Evolutionary conservation across 257 asterid species (phyloP).

Genomic region (Jasminum sambac): DNA sequence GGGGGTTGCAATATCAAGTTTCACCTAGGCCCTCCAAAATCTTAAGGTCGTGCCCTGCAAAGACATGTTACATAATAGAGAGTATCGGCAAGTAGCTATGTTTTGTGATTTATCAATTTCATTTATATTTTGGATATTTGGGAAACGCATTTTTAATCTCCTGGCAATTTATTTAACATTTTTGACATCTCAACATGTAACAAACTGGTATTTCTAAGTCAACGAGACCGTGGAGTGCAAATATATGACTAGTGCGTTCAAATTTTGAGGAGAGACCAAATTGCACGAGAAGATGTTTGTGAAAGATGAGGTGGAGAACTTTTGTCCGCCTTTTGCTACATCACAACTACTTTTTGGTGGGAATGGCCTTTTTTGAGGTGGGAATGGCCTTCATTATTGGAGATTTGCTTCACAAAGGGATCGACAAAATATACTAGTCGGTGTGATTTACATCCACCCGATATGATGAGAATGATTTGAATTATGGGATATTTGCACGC

Average conservation of each 20-base stretch:
- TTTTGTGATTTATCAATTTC: no score
- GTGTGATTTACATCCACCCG: not conserved
- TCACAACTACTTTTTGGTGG: not conserved
- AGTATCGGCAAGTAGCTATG: no score
- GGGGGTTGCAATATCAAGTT: no score
- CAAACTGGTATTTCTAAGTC: no score
- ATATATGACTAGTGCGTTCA: not conserved
- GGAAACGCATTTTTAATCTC: no score
- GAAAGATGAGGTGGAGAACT: conserved; percentile 25
- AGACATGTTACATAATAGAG: no score
- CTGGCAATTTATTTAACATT: no score
- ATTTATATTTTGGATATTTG: no score
- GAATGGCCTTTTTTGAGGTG: conserved; percentile 17
- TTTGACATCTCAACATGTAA: no score
- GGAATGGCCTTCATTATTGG: conserved; percentile 4
- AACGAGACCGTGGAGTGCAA: no score
- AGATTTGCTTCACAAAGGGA: not conserved
- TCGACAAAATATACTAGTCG: not conserved
- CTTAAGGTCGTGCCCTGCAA: no score
- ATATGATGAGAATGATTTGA: not conserved
- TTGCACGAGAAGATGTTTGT: conserved; percentile 22
- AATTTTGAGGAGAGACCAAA: conserved; percentile 19
- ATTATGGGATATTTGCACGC: not conserved
- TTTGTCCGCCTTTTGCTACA: conserved; percentile 22
- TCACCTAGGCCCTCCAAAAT: no score